Base-by-base conservation (phyloP, 177 flowering plant species). In the Tripterygium wilfordii region DNA sequence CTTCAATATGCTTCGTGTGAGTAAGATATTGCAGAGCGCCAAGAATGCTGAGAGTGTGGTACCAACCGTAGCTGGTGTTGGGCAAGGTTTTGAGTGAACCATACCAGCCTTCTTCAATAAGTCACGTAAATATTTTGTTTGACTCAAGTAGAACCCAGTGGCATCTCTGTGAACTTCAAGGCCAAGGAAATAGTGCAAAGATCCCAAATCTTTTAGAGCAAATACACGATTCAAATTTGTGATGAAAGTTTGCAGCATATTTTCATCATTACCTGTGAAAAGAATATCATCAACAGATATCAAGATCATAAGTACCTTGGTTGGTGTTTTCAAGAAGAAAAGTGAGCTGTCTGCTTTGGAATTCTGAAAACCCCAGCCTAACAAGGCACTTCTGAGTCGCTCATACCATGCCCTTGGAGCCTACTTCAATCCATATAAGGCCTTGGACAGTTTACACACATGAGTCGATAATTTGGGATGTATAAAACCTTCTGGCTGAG, bases 181-280 rank as follows among this genome's bases (percentile, higher is more conserved):
- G 1, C 30, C 53, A 35, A 49, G 53, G n/a, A 49, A 49, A 15
- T 22, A 49, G 3, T 14, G 2, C 5, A 36, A 16, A 2, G n/a
- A 4, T 10, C 53, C 53, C 3, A 46, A 19, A 15, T 36, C 40
- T 36, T 36, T 36, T 5, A 36, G 5, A 10, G 17, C 9, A 36
- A 36, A 36, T 36, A 5, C 4, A 5, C 14, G 9, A 5, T 36
- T 5, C 5, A 36, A 15, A 5, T 5, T 8, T n/a, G 14, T 5
- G 5, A 36, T 1, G 5, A 17, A 14, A 10, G 1, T n/a, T 12
- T 4, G 17, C 1, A 17, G 49, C 14, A 13, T 12, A n/a, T 2
- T 21, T 10, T 3, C 17, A 30, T 30, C 12, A 30, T 30, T 46
- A 9, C 28, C 49, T 6, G 26, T 29, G 3, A 46, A 33, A 28